phyloP scores from a whole-genome alignment of 2,329 filamentous ascomycete genomes.

The Fusarium napiforme region DNA sequence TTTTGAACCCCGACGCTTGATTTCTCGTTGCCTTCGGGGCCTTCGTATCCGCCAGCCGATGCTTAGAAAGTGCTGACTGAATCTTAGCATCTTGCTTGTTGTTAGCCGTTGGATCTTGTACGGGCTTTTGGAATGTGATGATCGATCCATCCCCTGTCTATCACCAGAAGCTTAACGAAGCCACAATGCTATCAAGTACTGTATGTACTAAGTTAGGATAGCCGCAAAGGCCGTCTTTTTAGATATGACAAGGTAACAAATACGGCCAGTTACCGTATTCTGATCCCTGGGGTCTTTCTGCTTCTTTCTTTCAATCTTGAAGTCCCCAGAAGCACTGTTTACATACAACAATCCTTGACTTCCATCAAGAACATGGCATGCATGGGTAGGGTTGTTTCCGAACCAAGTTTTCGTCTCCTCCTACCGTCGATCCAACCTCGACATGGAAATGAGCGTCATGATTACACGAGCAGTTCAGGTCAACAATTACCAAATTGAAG shows the following conservation, averaged over 20 bases:
- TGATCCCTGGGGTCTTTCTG: background rate
- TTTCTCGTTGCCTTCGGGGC: constrained; percentile 14
- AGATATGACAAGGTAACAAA: background rate
- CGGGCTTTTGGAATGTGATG: constrained; percentile 17
- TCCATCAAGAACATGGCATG: constrained; percentile 19
- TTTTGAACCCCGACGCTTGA: constrained; percentile 22
- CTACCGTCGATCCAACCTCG: constrained; percentile 28
- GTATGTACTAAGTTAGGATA: background rate
- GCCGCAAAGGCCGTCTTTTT: background rate
- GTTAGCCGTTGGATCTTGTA: constrained; percentile 7
- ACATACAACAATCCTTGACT: background rate
- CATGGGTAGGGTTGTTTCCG: constrained; percentile 35
- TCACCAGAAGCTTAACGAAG: constrained; percentile 10
- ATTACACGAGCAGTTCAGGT: constrained; percentile 13
- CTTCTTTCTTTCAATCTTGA: background rate
- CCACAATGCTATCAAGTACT: background rate
- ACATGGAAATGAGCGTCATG: constrained; percentile 31
- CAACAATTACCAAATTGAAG: constrained; percentile 15
- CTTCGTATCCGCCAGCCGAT: constrained; percentile 31
- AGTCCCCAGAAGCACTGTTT: background rate
- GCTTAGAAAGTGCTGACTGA: constrained; percentile 23
- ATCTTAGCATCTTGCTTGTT: background rate
- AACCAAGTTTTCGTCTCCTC: constrained; percentile 37
- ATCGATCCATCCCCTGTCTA: constrained; percentile 17
- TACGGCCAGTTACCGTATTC: background rate